Conservation (phyloP, 495 filamentous ascomycete species). For the Penicillium paxilli region DNA sequence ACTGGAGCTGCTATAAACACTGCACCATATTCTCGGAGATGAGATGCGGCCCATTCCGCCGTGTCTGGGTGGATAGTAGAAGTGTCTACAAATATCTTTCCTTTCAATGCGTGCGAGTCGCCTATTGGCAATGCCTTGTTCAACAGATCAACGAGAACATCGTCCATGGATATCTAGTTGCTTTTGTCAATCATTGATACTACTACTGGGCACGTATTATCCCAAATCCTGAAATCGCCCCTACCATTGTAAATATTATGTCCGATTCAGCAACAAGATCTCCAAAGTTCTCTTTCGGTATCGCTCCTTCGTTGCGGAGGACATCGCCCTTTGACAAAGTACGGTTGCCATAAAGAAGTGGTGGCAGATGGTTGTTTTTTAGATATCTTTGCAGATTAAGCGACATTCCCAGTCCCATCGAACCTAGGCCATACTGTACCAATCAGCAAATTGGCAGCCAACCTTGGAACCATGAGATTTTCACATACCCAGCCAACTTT, state of each 20-base stretch:
- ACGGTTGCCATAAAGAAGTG: constrained; percentile 34
- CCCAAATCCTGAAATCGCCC: constrained; percentile 3
- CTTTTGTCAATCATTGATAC: constrained; percentile 2
- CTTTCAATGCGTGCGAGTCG: constrained; percentile 9
- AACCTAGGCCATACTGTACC: constrained; percentile 32
- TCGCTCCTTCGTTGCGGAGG: constrained; percentile 25
- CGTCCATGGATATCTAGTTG: constrained; percentile 6
- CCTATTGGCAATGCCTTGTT: constrained; percentile 5
- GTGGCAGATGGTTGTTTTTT: constrained; percentile 4
- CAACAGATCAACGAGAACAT: constrained; percentile 4
- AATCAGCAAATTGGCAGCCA: background rate
- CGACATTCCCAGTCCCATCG: constrained; percentile 45
- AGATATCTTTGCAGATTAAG: constrained; percentile 41
- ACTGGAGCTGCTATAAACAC: constrained; percentile 35
- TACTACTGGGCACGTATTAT: no score
- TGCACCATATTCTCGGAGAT: constrained; percentile 18
- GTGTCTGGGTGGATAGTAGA: constrained; percentile 44
- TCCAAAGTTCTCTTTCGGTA: constrained; percentile 24
- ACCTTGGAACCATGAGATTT: background rate
- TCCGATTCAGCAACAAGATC: constrained; percentile 28
- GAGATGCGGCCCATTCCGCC: constrained; percentile 15
- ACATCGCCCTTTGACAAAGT: constrained; percentile 32
- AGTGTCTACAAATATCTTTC: constrained; percentile 40
- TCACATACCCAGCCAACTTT: constrained; percentile 13
- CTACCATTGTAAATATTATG: constrained; percentile 33